Conservation (phyloP, 1,284 basidiomycete species). For the Vanrija pseudolonga region DNA sequence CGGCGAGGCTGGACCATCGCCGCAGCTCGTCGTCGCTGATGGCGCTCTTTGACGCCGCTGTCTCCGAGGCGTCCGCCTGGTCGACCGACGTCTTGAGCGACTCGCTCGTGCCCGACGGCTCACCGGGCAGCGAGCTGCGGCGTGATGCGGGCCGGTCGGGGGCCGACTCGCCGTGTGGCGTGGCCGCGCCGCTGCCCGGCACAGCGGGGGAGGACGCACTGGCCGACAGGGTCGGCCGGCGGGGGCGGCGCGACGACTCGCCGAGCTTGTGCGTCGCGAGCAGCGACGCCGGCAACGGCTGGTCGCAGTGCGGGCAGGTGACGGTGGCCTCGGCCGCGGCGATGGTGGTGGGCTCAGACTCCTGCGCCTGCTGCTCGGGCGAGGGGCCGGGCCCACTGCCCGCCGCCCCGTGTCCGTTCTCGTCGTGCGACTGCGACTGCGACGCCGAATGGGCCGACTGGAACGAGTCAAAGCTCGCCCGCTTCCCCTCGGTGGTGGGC, state of each 20-base stretch:
- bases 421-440: background rate
- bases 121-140: background rate
- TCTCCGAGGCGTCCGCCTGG: conserved; percentile 32
- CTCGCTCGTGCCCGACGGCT: conserved; percentile 1
- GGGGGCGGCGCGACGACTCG: background rate
- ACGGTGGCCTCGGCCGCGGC: background rate
- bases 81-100: conserved; percentile 12
- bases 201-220: background rate
- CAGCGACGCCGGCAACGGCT: conserved; percentile 33
- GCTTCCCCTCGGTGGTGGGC: background rate
- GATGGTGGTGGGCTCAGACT: conserved; percentile 9
- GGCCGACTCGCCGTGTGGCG: background rate
- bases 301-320: conserved; percentile 39
- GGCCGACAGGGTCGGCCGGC: background rate
- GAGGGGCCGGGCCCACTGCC: background rate
- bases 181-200: too few species aligned
- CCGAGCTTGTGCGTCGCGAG: conserved; percentile 10
- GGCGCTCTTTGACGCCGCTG: conserved; percentile 11
- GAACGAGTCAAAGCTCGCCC: background rate
- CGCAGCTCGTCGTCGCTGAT: conserved; percentile 30
- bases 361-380: too few species aligned
- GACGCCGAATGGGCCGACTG: background rate
- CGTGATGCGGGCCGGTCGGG: background rate
- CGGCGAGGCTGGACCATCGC: conserved; percentile 34
- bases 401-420: background rate